Evolutionary conservation across 176 grass and related monocot genomes (phyloP).

Genomic region (Canna indica): DNA sequence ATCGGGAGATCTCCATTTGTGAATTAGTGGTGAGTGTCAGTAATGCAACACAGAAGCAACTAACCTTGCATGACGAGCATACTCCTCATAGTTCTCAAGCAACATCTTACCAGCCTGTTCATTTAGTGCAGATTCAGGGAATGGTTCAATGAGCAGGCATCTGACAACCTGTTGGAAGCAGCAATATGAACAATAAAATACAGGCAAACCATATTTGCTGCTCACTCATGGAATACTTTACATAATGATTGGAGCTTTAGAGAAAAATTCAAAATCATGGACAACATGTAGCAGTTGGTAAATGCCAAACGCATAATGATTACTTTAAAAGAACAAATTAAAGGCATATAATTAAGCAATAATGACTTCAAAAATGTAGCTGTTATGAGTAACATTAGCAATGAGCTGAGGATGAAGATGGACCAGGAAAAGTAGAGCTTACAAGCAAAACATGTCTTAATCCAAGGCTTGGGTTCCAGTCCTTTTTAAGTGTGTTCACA

Average conservation of each 20-base stretch:
- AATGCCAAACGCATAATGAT: not conserved
- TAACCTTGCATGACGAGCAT: constrained; percentile 79
- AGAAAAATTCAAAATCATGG: too few species aligned
- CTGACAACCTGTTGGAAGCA: constrained; percentile 52
- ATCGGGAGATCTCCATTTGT: not conserved
- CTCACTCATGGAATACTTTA: not conserved
- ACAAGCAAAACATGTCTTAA: constrained; percentile 87
- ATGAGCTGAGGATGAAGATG: not conserved
- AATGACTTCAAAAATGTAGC: not conserved
- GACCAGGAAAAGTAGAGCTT: constrained; percentile 1
- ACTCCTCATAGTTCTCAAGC: constrained; percentile 83
- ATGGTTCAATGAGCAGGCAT: constrained; percentile 90
- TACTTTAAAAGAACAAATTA: not conserved
- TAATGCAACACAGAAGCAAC: constrained; percentile 11
- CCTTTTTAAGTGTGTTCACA: constrained; percentile 88
- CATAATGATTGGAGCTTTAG: too few species aligned
- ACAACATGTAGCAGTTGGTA: not conserved
- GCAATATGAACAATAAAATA: not conserved
- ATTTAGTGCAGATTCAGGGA: constrained; percentile 89
- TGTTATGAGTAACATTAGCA: not conserved
- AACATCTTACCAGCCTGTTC: constrained; percentile 94
- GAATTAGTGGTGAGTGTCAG: not conserved
- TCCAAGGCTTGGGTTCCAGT: constrained; percentile 85
- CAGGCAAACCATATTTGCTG: not conserved
- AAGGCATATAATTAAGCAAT: not conserved